Conservation (phyloP, 306 rosid species). For the Heteromeles arbutifolia region DNA sequence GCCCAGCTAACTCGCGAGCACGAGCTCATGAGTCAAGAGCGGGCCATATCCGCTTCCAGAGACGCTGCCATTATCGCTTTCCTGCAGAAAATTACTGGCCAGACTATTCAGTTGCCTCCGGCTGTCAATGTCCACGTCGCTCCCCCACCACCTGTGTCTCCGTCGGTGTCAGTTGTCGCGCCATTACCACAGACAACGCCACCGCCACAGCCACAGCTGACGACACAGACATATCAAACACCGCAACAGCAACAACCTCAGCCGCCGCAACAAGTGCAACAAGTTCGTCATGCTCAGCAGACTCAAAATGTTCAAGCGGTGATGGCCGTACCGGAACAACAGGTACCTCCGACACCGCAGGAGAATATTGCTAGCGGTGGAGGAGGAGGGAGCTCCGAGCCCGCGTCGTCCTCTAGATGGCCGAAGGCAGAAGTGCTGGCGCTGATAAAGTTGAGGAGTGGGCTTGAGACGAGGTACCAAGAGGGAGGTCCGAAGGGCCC, state of each 20-base stretch:
- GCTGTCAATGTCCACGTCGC: not conserved
- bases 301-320: conserved; percentile 1
- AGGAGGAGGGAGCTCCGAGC: conserved; percentile 16
- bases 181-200: not conserved
- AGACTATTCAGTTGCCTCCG: conserved; percentile 31
- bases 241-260: not conserved
- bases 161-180: not conserved
- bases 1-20: conserved; percentile 30
- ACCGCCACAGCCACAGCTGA: not conserved
- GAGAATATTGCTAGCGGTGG: conserved; percentile 6
- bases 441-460: conserved; percentile 35
- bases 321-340: conserved; percentile 17
- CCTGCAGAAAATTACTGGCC: conserved; percentile 42
- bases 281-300: not conserved
- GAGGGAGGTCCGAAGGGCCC: conserved; percentile 46
- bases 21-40: conserved; percentile 32
- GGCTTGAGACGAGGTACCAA: conserved; percentile 33
- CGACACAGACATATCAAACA: not conserved
- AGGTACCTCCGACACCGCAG: not conserved
- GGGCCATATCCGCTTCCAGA: conserved; percentile 32
- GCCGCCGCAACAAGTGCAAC: not conserved
- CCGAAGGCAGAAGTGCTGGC: conserved; percentile 40
- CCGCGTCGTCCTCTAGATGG: conserved; percentile 38
- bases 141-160: conserved; percentile 14
- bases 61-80: conserved; percentile 40